Conservation (phyloP, 768 basidiomycete genomes). For the Calocera viscosa region DNA sequence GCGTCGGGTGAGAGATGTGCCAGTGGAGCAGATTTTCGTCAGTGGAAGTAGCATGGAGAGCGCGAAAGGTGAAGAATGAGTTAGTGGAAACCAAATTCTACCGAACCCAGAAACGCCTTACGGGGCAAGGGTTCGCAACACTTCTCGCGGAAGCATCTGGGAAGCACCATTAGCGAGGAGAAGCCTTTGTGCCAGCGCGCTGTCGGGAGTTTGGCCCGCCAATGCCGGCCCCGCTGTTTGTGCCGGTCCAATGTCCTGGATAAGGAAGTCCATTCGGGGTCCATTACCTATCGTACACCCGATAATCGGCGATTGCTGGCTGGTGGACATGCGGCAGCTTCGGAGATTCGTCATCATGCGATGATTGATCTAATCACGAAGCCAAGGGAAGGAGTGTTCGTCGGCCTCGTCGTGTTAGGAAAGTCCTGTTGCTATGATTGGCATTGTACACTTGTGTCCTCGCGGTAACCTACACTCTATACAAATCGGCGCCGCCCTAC, state of each 20-base stretch:
- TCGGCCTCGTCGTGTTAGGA: neutral
- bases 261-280: neutral
- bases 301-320: slow-evolving; percentile 5
- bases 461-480: neutral
- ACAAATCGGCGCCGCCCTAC: slow-evolving; percentile 2
- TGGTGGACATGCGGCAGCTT: neutral
- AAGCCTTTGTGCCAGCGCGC: neutral
- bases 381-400: neutral
- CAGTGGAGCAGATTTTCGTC: neutral
- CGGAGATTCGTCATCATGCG: neutral
- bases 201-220: neutral
- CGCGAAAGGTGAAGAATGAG: neutral
- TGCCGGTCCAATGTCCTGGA: neutral
- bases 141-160: slow-evolving; percentile 2
- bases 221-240: neutral
- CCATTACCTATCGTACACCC: neutral
- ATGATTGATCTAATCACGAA: slow-evolving; percentile 5
- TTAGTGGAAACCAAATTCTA: neutral
- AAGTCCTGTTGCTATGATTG: slow-evolving; percentile 8
- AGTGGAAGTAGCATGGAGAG: neutral
- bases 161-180: slow-evolving; percentile 4
- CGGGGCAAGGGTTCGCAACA: neutral
- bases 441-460: slow-evolving; percentile 5
- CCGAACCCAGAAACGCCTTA: neutral
- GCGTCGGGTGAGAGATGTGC: neutral